phyloP scores from a whole-genome alignment of 208 protist genomes.

The Acanthamoeba polyphaga region DNA sequence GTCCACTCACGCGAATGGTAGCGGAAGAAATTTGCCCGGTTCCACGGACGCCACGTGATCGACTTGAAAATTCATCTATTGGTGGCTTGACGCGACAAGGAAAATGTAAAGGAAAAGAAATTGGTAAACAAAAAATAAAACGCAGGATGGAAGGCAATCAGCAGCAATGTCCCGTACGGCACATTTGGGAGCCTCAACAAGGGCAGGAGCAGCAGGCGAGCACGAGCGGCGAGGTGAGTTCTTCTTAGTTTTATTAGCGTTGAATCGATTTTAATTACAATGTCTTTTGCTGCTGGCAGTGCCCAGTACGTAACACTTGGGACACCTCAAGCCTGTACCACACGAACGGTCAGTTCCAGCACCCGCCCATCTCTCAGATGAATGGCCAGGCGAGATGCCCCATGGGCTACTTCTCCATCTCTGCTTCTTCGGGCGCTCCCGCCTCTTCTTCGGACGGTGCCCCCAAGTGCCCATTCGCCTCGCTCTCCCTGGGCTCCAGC shows the following conservation, averaged over 20 bases:
- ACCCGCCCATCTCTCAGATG: neutral
- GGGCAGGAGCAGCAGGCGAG: neutral
- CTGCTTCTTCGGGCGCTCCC: conserved; percentile 31
- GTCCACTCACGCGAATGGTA: neutral
- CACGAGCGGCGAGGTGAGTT: neutral
- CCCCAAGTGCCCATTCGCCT: conserved; percentile 26
- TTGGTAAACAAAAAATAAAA: neutral
- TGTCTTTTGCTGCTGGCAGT: neutral
- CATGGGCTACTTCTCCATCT: conserved; percentile 32
- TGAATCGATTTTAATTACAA: neutral
- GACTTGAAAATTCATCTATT: too few species aligned
- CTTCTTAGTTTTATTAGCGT: neutral
- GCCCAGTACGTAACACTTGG: conserved; percentile 33
- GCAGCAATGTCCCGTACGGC: conserved; percentile 35
- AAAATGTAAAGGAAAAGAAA: neutral
- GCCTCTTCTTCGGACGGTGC: neutral
- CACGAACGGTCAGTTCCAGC: conserved; percentile 36
- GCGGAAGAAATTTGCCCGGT: too few species aligned
- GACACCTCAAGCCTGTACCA: conserved; percentile 23
- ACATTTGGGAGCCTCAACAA: conserved; percentile 13
- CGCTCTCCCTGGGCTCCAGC: neutral
- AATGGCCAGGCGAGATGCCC: conserved; percentile 12
- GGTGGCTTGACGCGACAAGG: too few species aligned
- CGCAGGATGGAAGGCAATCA: neutral
- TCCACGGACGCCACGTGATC: too few species aligned